Evolutionary conservation across 805 yeast genomes (phyloP).

Genomic region (Yamadazyma paraphyllophila): DNA sequence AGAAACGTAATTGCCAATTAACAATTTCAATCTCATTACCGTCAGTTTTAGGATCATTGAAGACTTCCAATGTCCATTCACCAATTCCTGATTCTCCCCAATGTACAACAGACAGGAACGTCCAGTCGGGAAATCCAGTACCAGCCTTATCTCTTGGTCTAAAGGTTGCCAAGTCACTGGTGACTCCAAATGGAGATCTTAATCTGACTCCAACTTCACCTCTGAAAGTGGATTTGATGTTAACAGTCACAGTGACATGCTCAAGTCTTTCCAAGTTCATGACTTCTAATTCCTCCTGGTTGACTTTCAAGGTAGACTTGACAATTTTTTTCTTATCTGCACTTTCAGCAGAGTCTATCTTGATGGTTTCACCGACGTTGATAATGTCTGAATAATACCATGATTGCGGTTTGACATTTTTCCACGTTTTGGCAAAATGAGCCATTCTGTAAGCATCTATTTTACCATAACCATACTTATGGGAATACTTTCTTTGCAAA

Average conservation of each 20-base stretch:
- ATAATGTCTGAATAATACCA: constrained; percentile 59
- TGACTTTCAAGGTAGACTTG: constrained; percentile 38
- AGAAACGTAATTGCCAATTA: constrained; percentile 75
- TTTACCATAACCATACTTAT: constrained; percentile 88
- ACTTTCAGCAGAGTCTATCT: constrained; percentile 10
- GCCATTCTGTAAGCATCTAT: constrained; percentile 79
- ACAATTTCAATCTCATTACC: constrained; percentile 39
- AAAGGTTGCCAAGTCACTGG: constrained; percentile 68
- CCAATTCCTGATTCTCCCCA: constrained; percentile 90
- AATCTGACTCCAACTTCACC: constrained; percentile 69
- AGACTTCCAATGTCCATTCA: constrained; percentile 73
- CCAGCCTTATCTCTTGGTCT: constrained; percentile 57
- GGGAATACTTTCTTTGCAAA: constrained; percentile 69
- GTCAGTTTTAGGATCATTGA: constrained; percentile 34
- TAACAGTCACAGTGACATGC: constrained; percentile 81
- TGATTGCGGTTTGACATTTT: constrained; percentile 86
- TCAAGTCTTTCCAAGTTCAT: constrained; percentile 73
- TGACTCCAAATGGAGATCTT: constrained; percentile 71
- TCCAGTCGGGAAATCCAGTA: constrained; percentile 77
- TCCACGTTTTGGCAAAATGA: constrained; percentile 69
- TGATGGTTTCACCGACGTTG: constrained; percentile 27
- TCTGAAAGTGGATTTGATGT: constrained; percentile 60
- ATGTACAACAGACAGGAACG: constrained; percentile 95
- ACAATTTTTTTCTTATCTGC: constrained; percentile 16
- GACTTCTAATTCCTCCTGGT: constrained; percentile 45